Evolutionary conservation across 208 protist species (phyloP).

Genomic region (Strigomonas galati): DNA sequence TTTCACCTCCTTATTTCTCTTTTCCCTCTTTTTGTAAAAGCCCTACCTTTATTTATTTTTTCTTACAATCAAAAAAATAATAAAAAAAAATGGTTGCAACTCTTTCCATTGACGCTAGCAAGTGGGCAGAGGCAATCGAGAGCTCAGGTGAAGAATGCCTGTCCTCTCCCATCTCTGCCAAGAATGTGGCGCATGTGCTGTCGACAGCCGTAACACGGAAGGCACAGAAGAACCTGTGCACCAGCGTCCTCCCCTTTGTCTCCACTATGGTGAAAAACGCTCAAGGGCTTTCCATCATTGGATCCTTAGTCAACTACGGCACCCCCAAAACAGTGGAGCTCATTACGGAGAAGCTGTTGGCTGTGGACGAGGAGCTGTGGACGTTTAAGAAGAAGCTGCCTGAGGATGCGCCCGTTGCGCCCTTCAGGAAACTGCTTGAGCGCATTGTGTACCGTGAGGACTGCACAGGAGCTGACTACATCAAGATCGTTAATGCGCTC

Average conservation of each 20-base stretch:
- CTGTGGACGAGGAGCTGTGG: conserved; percentile 31
- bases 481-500: conserved; percentile 39
- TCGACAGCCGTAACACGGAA: conserved; percentile 54
- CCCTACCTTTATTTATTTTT: neutral
- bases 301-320: conserved; percentile 70
- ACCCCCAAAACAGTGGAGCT: conserved; percentile 59
- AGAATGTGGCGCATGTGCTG: conserved; percentile 72
- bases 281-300: conserved; percentile 58
- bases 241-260: conserved; percentile 43
- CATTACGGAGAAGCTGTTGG: conserved; percentile 28
- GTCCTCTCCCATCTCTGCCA: conserved; percentile 43
- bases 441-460: conserved; percentile 75
- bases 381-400: conserved; percentile 22
- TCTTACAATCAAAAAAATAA: neutral
- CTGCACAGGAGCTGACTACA: conserved; percentile 33
- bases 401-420: conserved; percentile 25
- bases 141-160: conserved; percentile 42
- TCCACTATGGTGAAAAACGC: conserved; percentile 39
- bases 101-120: conserved; percentile 53
- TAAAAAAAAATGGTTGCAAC: conserved; percentile 3
- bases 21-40: conserved; percentile 1
- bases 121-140: conserved; percentile 66
- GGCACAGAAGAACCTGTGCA: conserved; percentile 68
- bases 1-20: conserved; percentile 4
- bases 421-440: conserved; percentile 56